Base-by-base conservation (phyloP, 768 basidiomycete species). In the Strobilomyces echinocephalus region DNA sequence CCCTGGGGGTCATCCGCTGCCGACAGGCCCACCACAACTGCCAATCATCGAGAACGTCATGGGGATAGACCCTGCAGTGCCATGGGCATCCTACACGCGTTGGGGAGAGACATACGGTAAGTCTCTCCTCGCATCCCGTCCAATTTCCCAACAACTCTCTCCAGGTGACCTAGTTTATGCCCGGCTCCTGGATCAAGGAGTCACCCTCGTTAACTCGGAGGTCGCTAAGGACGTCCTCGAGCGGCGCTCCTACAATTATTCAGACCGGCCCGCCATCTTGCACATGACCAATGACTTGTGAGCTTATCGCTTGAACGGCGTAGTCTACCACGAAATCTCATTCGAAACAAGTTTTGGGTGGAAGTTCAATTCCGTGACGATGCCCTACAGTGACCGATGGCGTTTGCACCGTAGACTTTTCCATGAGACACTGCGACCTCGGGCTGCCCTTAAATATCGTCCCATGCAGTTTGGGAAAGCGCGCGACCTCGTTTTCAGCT, bases 161-260 rank as follows among this genome's bases (percentile, higher is more conserved):
- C 33, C 26, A 66, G 76, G 74, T 7, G 69, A 74, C 45, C 58
- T 77, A 44, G 60, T 76, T 38, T 73, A 72, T 53, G 48, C 73
- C 31, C 62, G 68, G 21, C 57, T 73, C 11, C 63, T 74, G 24
- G 75, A 75, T n/a, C 62, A 69, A 18, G 62, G 63, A 0, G 66
- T 75, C 34, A 60, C 78, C 28, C 56, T 79, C 20, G 63, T 79
- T 36, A 78, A 73, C 54, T 75, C 75, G 2, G 58, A 73, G 21
- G 67, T 72, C 10, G 67, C 70, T 8, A 66, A 58, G 20, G 76
- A 79, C 16, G 63, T 79, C 18, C 67, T 79, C 16, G 75, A 79
- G 30, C 72, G 71, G 33, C 71, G 75, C 5, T 77, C 77, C 7
- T 62, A 69, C 49, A 74, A 72, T 33, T 78, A 77, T 56, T 76